phyloP scores from a whole-genome alignment of 768 basidiomycete species.

The Trametopsis cervina region DNA sequence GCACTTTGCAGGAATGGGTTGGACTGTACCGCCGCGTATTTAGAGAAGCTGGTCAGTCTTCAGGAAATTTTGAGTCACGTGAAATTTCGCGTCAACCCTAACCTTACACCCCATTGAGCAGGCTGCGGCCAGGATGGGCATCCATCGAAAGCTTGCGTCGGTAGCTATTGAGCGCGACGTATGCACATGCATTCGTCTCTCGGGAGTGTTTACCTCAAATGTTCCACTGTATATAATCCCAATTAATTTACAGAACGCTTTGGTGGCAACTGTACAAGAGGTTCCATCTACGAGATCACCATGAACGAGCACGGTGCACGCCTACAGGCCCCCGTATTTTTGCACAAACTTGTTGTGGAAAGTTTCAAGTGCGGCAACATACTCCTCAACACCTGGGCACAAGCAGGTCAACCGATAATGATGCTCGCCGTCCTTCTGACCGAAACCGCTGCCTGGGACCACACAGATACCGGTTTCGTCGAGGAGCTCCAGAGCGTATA shows the following conservation, averaged over 20 bases:
- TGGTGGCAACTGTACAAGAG: too few relatives aligned
- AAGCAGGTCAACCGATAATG: conserved; percentile 93
- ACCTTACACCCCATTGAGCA: too few relatives aligned
- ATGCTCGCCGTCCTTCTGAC: conserved; percentile 83
- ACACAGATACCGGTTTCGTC: conserved; percentile 91
- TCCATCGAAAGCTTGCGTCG: too few relatives aligned
- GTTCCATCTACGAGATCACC: too few relatives aligned
- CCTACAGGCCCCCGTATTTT: conserved; percentile 33
- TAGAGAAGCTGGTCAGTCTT: neutral
- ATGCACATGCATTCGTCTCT: too few relatives aligned
- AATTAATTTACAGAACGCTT: too few relatives aligned
- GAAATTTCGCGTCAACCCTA: too few relatives aligned
- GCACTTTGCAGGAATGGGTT: neutral
- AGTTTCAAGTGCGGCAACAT: conserved; percentile 74
- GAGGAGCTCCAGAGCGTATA: conserved; percentile 80
- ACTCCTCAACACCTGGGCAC: conserved; percentile 92
- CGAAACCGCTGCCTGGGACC: conserved; percentile 92
- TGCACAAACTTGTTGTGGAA: conserved; percentile 60
- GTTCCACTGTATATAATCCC: too few relatives aligned
- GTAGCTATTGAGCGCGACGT: too few relatives aligned
- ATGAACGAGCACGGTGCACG: too few relatives aligned
- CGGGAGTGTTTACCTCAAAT: too few relatives aligned
- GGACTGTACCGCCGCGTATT: neutral
- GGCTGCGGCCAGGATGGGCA: too few relatives aligned
- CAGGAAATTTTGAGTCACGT: neutral